Evolutionary conservation across 345 rosid species (phyloP).

Genomic region (Adansonia digitata): DNA sequence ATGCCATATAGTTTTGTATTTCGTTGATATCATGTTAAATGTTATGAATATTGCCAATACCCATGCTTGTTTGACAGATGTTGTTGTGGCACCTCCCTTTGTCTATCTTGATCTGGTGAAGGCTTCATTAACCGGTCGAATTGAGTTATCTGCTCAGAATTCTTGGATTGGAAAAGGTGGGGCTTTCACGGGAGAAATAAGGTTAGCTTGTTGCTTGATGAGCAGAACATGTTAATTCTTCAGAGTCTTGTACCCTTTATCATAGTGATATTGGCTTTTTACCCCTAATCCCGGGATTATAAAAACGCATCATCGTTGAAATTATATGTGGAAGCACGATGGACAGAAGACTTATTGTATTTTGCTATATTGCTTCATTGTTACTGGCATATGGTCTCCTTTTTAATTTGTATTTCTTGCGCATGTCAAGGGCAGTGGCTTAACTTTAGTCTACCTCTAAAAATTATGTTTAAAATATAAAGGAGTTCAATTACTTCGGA

Average conservation of each 20-base stretch:
- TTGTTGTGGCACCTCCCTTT: conserved; percentile 95
- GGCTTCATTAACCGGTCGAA: conserved; percentile 51
- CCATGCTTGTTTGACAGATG: conserved; percentile 47
- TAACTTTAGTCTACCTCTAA: not conserved
- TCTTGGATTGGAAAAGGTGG: not conserved
- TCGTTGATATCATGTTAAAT: not conserved
- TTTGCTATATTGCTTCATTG: not conserved
- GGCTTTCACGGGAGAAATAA: conserved; percentile 99
- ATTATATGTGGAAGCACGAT: not conserved
- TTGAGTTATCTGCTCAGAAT: conserved; percentile 40
- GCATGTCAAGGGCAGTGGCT: not conserved
- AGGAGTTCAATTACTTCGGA: not conserved
- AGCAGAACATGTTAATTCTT: not conserved
- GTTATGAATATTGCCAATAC: not conserved
- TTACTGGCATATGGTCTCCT: not conserved
- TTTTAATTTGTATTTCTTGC: not conserved
- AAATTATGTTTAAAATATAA: not conserved
- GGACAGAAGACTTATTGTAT: not conserved
- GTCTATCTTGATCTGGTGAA: conserved; percentile 85
- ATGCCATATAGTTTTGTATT: not conserved
- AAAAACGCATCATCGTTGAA: not conserved
- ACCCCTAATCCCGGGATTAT: not conserved
- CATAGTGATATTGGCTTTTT: not conserved
- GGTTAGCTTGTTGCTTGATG: conserved; percentile 31
- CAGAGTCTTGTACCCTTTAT: not conserved